These are phyloP conservation scores for Macaranga tanarius DNA, from an alignment of 441 rosid genomes.

Conservation along the genomic window DNA sequence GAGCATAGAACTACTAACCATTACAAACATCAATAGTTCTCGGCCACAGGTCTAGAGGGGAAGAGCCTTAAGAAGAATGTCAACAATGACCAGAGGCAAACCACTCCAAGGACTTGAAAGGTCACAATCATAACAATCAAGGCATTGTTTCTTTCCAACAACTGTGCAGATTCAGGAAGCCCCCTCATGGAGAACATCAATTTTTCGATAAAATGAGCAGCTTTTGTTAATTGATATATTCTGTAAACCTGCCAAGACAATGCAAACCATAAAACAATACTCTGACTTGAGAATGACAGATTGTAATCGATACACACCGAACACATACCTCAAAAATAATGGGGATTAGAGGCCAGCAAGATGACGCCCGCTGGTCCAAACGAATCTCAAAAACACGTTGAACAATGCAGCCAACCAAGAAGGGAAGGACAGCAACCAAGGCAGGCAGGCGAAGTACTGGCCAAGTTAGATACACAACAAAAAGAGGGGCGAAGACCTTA, in stretches of 20 bases:
- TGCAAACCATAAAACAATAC: slow-evolving; percentile 8
- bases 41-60: slow-evolving; percentile 82
- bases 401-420: slow-evolving; percentile 65
- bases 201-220: slow-evolving; percentile 66
- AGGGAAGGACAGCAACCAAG: slow-evolving; percentile 64
- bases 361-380: slow-evolving; percentile 53
- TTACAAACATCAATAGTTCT: slow-evolving; percentile 50
- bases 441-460: slow-evolving; percentile 65
- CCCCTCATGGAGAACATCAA: slow-evolving; percentile 65
- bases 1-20: background rate
- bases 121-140: slow-evolving; percentile 61
- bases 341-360: slow-evolving; percentile 86
- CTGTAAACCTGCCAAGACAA: slow-evolving; percentile 64
- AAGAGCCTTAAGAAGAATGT: slow-evolving; percentile 81
- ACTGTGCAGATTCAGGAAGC: slow-evolving; percentile 46
- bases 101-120: slow-evolving; percentile 65
- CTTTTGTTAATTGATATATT: slow-evolving; percentile 76
- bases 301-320: background rate
- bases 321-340: slow-evolving; percentile 72
- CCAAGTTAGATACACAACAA: slow-evolving; percentile 61
- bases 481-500: slow-evolving; percentile 56
- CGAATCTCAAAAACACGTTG: slow-evolving; percentile 59
- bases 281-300: slow-evolving; percentile 5
- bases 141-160: slow-evolving; percentile 56
- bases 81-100: slow-evolving; percentile 82